Evolutionary conservation across 176 grass and related monocot genomes (phyloP).

Genomic region (Tillandsia fasciculata): DNA sequence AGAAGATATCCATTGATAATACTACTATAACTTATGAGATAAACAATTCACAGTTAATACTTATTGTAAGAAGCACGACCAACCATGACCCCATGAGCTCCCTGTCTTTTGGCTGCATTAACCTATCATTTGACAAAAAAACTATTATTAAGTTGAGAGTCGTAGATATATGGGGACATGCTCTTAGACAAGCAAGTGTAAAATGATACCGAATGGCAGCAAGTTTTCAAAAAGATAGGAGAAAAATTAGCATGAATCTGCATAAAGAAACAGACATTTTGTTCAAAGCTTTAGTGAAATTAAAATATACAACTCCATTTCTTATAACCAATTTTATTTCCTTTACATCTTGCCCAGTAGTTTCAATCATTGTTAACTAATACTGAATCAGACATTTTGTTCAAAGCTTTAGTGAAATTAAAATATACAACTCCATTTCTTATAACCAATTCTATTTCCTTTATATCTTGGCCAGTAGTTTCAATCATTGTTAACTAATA

Average conservation of each 20-base stretch:
- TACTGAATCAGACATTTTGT: neutral
- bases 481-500: neutral
- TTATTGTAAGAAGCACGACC: slow-evolving; percentile 92
- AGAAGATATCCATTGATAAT: neutral
- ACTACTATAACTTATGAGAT: neutral
- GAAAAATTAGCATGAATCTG: too few relatives aligned
- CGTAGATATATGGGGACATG: neutral
- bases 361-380: neutral
- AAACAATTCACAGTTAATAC: slow-evolving; percentile 27
- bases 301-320: too few relatives aligned
- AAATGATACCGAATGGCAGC: too few relatives aligned
- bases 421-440: too few relatives aligned
- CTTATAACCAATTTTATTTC: too few relatives aligned
- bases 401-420: too few relatives aligned
- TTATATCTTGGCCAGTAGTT: too few relatives aligned
- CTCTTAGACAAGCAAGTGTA: neutral
- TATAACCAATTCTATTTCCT: too few relatives aligned
- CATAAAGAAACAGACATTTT: too few relatives aligned
- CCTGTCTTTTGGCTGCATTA: slow-evolving; percentile 55
- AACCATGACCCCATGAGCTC: slow-evolving; percentile 84
- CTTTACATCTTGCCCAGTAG: too few relatives aligned
- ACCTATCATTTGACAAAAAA: slow-evolving; percentile 38
- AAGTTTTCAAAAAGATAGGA: too few relatives aligned
- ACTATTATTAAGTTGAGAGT: neutral
- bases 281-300: too few relatives aligned